Evolutionary conservation across 1,284 basidiomycete genomes (phyloP), one percentile per base, ranked within the genome.

Genomic region (Cronartium quercuum): DNA sequence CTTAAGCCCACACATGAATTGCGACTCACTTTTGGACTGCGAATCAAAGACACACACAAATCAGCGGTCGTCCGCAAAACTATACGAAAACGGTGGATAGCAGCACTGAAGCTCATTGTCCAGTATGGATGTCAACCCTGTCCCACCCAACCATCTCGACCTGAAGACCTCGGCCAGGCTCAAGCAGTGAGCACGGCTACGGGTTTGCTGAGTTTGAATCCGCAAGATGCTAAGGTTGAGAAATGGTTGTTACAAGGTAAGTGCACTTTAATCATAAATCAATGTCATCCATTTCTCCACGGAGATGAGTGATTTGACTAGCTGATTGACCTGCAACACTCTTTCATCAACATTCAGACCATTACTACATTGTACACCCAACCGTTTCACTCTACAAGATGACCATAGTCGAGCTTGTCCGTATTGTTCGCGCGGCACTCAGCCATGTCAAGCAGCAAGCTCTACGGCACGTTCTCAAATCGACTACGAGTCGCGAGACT

Each of bases 31-130:
- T 37, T 71, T 18, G 10, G 61, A 13, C 38, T 71, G 2, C 34
- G 51, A 24, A 71, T 71, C 40, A 71, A 65, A 13, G 44, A 51
- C 12, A 41, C 62, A 18, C 61, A 65, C 24, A 51, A 47, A 65
- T 64, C 61, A 10, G 41, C 62, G 1, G 61, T 71, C 24, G 35
- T 71, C n/a, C 40, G 69, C 0, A 71, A 65, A 44, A 37, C 42
- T 3, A 51, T 71, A 37, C 60, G 69, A 2, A 71, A 71, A 57
- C 40, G 61, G 0, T 71, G 61, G 61, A 65, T 71, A 3, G 69
- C 69, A 9, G 69, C 69, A 7, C 62, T 71, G 15, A 71, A 65
- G 41, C 35, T 71, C 6, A 71, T 71, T 38, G 34, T 71, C 29
- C 69, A 71, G n/a, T 71, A 71, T 24, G 60, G 61, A 6, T 12